phyloP scores from a whole-genome alignment of 1,284 basidiomycete species.

The Rhodotorula sp. region DNA sequence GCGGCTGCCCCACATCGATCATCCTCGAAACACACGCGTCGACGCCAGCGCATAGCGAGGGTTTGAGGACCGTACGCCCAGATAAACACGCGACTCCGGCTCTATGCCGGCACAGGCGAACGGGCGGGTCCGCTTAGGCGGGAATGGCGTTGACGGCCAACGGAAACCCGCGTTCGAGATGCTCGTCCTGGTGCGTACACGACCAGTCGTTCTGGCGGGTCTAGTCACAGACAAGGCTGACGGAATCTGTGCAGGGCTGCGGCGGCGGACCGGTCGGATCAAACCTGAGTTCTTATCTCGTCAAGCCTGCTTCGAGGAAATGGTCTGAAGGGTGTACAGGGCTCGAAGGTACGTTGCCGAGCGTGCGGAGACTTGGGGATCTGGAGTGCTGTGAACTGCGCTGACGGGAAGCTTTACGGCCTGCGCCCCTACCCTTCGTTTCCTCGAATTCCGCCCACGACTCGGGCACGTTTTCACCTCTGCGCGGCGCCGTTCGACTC shows the following conservation, averaged over 20 bases:
- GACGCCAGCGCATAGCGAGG: too few relatives aligned
- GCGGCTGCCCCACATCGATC: too few relatives aligned
- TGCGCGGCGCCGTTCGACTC: too few relatives aligned
- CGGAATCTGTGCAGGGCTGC: constrained; percentile 44
- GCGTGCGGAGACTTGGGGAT: background rate
- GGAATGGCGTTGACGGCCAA: too few relatives aligned
- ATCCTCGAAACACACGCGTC: too few relatives aligned
- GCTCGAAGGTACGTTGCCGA: constrained; percentile 46
- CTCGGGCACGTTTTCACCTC: too few relatives aligned
- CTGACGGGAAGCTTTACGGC: too few relatives aligned
- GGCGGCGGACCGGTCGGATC: constrained; percentile 53
- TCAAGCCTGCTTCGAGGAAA: constrained; percentile 47
- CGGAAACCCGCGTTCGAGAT: constrained; percentile 6
- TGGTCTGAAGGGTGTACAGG: constrained; percentile 50
- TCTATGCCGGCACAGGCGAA: too few relatives aligned
- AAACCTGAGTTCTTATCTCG: constrained; percentile 50
- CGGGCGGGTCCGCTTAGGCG: too few relatives aligned
- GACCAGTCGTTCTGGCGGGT: too few relatives aligned
- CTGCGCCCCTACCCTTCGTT: background rate
- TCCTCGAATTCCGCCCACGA: background rate
- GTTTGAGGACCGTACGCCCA: too few relatives aligned
- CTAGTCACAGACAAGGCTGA: fast-evolving
- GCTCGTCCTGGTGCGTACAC: constrained; percentile 11
- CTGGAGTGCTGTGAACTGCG: background rate
- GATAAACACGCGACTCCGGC: too few relatives aligned